phyloP scores from a whole-genome alignment of 352 stramenopile species.

The Blastocystis hominis region DNA sequence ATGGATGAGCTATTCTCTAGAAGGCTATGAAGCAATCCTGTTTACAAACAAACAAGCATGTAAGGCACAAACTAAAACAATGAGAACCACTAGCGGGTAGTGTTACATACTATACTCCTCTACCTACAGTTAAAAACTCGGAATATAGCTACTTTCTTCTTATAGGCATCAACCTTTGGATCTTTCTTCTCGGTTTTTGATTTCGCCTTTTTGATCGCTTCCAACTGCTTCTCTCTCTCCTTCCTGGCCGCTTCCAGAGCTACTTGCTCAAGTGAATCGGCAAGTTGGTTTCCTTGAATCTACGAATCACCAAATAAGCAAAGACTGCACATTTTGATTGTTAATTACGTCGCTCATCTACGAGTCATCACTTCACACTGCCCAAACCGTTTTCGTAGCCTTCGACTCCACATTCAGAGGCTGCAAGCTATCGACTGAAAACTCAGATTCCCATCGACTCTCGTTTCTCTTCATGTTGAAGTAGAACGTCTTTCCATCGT shows the following conservation, averaged over 20 bases:
- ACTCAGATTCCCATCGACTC: conserved; percentile 36
- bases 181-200: neutral
- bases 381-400: neutral
- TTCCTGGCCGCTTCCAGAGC: neutral
- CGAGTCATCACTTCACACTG: neutral
- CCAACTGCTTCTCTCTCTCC: conserved; percentile 3
- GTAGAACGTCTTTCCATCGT: conserved; percentile 37
- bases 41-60: neutral
- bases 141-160: neutral
- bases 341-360: neutral
- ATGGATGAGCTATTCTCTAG: neutral
- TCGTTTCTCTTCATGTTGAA: conserved; percentile 39
- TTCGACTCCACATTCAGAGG: neutral
- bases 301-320: neutral
- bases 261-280: neutral
- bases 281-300: neutral
- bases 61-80: neutral
- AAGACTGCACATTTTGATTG: neutral
- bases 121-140: neutral
- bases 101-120: neutral
- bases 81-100: neutral
- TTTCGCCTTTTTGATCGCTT: neutral
- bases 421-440: neutral
- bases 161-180: neutral
- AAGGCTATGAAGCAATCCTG: too few relatives aligned